phyloP scores from a whole-genome alignment of 495 filamentous ascomycete species.

The Collariella sp. region DNA sequence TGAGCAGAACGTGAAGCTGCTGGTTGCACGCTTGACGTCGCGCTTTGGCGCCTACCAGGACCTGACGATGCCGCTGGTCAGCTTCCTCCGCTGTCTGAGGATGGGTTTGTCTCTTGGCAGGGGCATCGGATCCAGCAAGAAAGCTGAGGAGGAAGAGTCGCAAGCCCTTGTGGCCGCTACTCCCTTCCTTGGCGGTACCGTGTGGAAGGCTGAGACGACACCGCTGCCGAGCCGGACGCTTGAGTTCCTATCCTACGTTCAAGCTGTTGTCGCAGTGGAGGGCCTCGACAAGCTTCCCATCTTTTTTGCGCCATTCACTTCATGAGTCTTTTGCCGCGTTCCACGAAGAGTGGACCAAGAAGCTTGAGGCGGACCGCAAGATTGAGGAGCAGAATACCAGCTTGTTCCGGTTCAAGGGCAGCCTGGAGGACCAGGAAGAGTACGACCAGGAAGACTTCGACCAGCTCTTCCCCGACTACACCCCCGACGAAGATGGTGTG shows the following conservation, averaged over 20 bases:
- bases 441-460: slow-evolving; percentile 68
- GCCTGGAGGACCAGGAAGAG: slow-evolving; percentile 62
- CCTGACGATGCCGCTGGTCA: slow-evolving; percentile 66
- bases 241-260: slow-evolving; percentile 38
- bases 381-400: slow-evolving; percentile 61
- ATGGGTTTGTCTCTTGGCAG: slow-evolving; percentile 59
- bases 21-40: slow-evolving; percentile 55
- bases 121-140: slow-evolving; percentile 24
- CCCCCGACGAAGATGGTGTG: slow-evolving; percentile 28
- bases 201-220: slow-evolving; percentile 12
- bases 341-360: slow-evolving; percentile 68
- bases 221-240: slow-evolving; percentile 34
- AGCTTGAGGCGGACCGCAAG: slow-evolving; percentile 63
- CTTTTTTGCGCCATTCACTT: slow-evolving; percentile 26
- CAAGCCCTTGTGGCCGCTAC: slow-evolving; percentile 42
- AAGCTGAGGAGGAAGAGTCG: slow-evolving; percentile 22
- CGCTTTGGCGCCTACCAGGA: slow-evolving; percentile 75
- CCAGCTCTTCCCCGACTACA: slow-evolving; percentile 72
- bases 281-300: slow-evolving; percentile 31
- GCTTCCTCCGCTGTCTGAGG: slow-evolving; percentile 73
- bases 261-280: slow-evolving; percentile 35
- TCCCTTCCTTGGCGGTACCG: slow-evolving; percentile 55
- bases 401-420: slow-evolving; percentile 73
- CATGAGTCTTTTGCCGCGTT: slow-evolving; percentile 55
- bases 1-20: slow-evolving; percentile 60